Evolutionary conservation across 257 asterid species (phyloP).

Genomic region (Solanum clarkiae): DNA sequence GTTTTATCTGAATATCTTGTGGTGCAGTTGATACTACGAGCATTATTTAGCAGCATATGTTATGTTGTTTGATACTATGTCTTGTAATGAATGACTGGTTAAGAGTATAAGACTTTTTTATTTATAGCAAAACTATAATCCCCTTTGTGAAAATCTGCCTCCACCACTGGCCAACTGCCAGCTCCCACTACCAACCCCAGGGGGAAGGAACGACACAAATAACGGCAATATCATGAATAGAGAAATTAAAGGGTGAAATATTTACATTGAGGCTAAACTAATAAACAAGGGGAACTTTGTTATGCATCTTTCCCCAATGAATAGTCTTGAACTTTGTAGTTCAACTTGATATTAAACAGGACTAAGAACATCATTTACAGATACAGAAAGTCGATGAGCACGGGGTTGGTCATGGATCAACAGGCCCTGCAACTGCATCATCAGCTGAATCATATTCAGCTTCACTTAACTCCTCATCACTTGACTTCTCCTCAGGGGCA

Average conservation of each 20-base stretch:
- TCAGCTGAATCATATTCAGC: conserved; percentile 61
- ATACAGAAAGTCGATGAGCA: neutral
- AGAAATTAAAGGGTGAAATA: neutral
- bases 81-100: neutral
- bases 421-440: conserved; percentile 59
- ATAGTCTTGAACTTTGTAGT: conserved; percentile 17
- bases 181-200: neutral
- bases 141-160: neutral
- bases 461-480: conserved; percentile 80
- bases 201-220: neutral
- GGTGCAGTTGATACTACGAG: neutral
- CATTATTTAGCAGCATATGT: neutral
- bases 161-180: neutral
- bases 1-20: too few relatives aligned
- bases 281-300: conserved; percentile 6
- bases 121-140: neutral
- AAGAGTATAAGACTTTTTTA: neutral
- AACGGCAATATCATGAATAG: neutral
- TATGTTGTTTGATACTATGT: neutral
- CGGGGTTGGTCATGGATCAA: conserved; percentile 39
- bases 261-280: conserved; percentile 19
- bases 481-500: conserved; percentile 48
- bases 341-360: conserved; percentile 10
- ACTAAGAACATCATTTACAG: conserved; percentile 25
- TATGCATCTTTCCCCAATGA: conserved; percentile 30